A percentile compares a stretch with the other conserved stretches of the same genome.
phyloP scores from a whole-genome alignment of 2,329 filamentous ascomycete genomes.

The Alternaria sp. region DNA sequence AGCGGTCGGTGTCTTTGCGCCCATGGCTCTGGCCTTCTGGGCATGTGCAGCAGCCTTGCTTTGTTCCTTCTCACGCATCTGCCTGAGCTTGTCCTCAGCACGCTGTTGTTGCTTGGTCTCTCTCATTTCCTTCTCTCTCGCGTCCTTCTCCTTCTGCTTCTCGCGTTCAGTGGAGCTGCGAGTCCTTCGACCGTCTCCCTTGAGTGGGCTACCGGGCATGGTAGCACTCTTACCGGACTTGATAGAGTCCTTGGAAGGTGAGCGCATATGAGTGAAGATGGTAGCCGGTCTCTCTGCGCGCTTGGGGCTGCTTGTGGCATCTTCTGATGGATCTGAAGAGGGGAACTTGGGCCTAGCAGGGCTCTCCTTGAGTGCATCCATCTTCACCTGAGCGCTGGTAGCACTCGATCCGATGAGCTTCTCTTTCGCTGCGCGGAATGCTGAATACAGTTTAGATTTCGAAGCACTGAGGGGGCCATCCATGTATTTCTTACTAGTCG shows the following conservation, averaged over 20 bases:
- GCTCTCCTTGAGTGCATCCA: constrained; percentile 57
- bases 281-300: constrained; percentile 37
- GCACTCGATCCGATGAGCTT: constrained; percentile 78
- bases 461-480: constrained; percentile 90
- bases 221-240: constrained; percentile 35
- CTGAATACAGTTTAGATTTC: constrained; percentile 90
- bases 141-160: constrained; percentile 64
- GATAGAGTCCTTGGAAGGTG: constrained; percentile 44
- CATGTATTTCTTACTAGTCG: constrained; percentile 57
- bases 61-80: constrained; percentile 71
- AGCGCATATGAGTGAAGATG: constrained; percentile 45
- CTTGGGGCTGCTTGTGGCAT: constrained; percentile 44
- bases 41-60: constrained; percentile 64
- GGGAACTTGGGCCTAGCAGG: constrained; percentile 35
- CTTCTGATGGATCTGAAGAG: constrained; percentile 37
- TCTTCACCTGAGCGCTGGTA: constrained; percentile 63
- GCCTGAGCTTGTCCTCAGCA: constrained; percentile 69
- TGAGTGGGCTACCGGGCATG: constrained; percentile 39
- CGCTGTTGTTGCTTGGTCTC: constrained; percentile 67
- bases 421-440: constrained; percentile 84
- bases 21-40: constrained; percentile 46
- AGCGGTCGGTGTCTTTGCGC: constrained; percentile 59
- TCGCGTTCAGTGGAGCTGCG: constrained; percentile 67
- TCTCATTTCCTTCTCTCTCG: constrained; percentile 62
- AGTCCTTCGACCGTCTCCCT: constrained; percentile 55